These are phyloP conservation scores for Suillus lakei DNA, from an alignment of 768 basidiomycete species.

Conservation along the genomic window DNA sequence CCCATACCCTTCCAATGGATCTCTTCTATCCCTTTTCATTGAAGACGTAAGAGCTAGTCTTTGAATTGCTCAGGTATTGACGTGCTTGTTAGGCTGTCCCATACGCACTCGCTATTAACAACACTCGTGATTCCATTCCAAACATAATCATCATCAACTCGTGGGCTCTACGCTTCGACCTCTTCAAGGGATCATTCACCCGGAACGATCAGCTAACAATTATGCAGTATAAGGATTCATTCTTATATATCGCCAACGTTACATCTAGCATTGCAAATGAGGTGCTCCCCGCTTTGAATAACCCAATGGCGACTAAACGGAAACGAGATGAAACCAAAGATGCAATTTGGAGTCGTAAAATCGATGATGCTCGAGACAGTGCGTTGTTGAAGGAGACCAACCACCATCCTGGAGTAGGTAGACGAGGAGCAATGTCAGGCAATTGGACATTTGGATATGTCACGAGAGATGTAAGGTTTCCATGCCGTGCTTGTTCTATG, in stretches of 20 bases:
- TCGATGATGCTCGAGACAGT: constrained; percentile 53
- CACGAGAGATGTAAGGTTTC: constrained; percentile 60
- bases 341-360: constrained; percentile 43
- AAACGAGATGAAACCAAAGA: constrained; percentile 27
- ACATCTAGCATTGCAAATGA: constrained; percentile 52
- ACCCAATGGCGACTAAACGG: constrained; percentile 43
- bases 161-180: constrained; percentile 66
- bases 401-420: constrained; percentile 38
- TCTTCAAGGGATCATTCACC: constrained; percentile 73
- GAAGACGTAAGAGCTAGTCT: constrained; percentile 39
- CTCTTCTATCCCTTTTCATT: constrained; percentile 62
- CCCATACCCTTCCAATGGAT: constrained; percentile 65
- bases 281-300: constrained; percentile 58
- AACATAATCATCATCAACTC: constrained; percentile 70
- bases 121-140: constrained; percentile 61
- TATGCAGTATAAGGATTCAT: constrained; percentile 68
- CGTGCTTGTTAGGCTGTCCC: constrained; percentile 50
- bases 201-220: constrained; percentile 82
- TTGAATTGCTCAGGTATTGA: neutral
- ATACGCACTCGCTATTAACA: constrained; percentile 62
- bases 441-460: constrained; percentile 77
- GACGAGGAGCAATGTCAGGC: constrained; percentile 39
- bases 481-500: neutral
- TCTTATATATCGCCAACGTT: constrained; percentile 65
- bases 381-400: constrained; percentile 66